phyloP scores from a whole-genome alignment of 192 early-diverging fungal genomes.

The Backusella luteola region DNA sequence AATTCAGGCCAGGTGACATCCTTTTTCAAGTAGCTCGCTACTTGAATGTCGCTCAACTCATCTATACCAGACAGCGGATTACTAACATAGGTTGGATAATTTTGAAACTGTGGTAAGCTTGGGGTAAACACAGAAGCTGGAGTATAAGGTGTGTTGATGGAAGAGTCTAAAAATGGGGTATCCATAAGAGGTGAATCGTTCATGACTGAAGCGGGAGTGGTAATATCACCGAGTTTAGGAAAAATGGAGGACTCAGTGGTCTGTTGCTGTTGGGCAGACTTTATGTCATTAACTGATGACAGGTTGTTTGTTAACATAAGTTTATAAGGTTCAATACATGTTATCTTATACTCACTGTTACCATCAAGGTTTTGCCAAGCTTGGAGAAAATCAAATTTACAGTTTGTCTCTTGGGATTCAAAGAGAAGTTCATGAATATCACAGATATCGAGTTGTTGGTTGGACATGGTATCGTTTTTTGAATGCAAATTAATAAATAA shows the following conservation, averaged over 20 bases:
- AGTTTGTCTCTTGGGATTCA: background rate
- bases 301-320: background rate
- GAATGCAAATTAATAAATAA: background rate
- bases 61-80: background rate
- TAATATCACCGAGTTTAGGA: background rate
- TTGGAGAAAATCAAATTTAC: conserved; percentile 4
- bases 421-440: conserved; percentile 4
- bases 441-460: background rate
- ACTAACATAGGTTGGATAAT: background rate
- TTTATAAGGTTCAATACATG: conserved; percentile 9
- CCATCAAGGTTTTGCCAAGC: background rate
- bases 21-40: background rate
- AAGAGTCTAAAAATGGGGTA: conserved; percentile 3
- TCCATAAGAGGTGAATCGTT: background rate
- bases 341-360: background rate
- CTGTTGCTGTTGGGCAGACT: background rate
- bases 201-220: background rate
- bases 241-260: background rate
- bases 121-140: conserved; percentile 2
- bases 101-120: conserved; percentile 9
- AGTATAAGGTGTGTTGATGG: background rate
- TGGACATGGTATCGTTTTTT: background rate
- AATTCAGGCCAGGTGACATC: background rate
- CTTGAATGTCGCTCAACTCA: background rate
- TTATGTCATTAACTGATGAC: background rate